Conservation (phyloP, 2,329 filamentous ascomycete genomes). For the Emergomyces pasteurianus region DNA sequence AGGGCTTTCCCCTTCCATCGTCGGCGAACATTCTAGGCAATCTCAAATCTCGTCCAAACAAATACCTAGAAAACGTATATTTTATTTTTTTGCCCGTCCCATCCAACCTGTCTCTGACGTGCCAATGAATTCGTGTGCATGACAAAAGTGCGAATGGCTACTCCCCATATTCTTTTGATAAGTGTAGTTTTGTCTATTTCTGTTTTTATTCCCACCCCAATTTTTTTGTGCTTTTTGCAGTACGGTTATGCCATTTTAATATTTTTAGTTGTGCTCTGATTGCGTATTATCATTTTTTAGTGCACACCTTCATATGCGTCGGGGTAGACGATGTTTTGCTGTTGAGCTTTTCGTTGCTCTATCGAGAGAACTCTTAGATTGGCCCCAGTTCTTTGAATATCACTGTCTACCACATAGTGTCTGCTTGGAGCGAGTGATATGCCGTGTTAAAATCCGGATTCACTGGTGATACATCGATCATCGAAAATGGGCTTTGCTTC, state of each 20-base stretch:
- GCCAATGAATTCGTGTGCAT: neutral
- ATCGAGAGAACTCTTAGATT: neutral
- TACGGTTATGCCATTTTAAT: neutral
- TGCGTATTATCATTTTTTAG: neutral
- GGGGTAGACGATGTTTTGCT: neutral
- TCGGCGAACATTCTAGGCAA: neutral
- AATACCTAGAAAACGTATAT: neutral
- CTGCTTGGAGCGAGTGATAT: too few species aligned
- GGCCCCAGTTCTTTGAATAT: neutral
- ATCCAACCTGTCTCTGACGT: neutral
- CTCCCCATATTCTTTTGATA: neutral
- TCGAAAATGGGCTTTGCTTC: too few species aligned
- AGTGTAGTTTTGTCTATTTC: neutral
- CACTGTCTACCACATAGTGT: neutral
- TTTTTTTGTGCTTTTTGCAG: neutral
- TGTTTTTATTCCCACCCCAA: neutral
- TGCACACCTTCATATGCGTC: neutral
- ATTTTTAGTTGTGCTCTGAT: neutral
- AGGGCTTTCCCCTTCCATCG: neutral
- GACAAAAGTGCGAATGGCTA: neutral
- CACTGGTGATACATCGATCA: too few species aligned
- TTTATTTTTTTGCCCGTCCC: neutral
- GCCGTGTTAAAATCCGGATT: too few species aligned
- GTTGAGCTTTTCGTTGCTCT: neutral
- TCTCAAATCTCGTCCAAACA: neutral